phyloP scores from a whole-genome alignment of 805 yeast genomes.

The Saccharomycopsis microspora region DNA sequence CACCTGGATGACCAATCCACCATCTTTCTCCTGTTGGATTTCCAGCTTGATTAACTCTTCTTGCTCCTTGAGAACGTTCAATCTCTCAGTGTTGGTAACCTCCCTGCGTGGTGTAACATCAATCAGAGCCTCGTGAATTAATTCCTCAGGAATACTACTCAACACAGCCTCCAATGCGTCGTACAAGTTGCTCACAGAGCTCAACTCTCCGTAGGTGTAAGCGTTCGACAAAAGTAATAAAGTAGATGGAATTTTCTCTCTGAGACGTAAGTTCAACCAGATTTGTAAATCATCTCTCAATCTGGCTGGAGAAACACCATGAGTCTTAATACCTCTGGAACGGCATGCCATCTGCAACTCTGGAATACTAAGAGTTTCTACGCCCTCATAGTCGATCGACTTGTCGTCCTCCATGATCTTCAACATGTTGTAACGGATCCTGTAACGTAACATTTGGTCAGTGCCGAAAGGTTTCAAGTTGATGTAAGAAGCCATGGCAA shows the following conservation, averaged over 20 bases:
- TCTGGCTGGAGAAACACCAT: slow-evolving; percentile 68
- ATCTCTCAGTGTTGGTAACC: slow-evolving; percentile 54
- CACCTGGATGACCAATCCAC: slow-evolving; percentile 39
- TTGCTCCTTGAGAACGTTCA: slow-evolving; percentile 68
- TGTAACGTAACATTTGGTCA: slow-evolving; percentile 81
- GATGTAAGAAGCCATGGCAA: slow-evolving; percentile 89
- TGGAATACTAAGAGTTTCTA: slow-evolving; percentile 61
- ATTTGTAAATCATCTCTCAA: slow-evolving; percentile 71
- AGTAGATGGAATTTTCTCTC: slow-evolving; percentile 88
- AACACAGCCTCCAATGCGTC: slow-evolving; percentile 84
- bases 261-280: slow-evolving; percentile 85
- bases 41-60: slow-evolving; percentile 80
- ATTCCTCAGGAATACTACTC: slow-evolving; percentile 87
- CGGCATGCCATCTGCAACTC: slow-evolving; percentile 87
- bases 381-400: slow-evolving; percentile 89
- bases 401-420: slow-evolving; percentile 89
- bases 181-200: slow-evolving; percentile 49
- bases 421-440: slow-evolving; percentile 83
- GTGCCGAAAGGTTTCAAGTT: slow-evolving; percentile 89
- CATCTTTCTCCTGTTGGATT: slow-evolving; percentile 59
- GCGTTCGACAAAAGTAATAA: slow-evolving; percentile 78
- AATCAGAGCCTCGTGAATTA: slow-evolving; percentile 88
- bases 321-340: slow-evolving; percentile 82
- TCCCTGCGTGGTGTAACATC: slow-evolving; percentile 45
- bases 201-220: slow-evolving; percentile 68